Evolutionary conservation across 129 eudicot species (phyloP).

Genomic region (Flaveria brownii): DNA sequence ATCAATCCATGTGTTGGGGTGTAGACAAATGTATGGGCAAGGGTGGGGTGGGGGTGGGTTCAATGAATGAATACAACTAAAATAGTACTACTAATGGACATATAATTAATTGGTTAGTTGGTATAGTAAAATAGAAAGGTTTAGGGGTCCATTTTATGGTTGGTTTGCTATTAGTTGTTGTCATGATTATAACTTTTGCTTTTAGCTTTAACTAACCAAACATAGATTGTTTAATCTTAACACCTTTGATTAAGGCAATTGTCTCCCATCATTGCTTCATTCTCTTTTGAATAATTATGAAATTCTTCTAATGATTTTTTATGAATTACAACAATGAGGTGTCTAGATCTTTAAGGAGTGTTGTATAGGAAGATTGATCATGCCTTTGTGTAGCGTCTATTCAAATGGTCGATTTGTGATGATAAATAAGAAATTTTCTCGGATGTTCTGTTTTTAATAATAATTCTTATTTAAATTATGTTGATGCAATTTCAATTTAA

Average conservation of each 20-base stretch:
- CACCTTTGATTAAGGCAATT: slow-evolving; percentile 24
- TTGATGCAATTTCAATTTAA: background rate
- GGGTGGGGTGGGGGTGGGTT: background rate
- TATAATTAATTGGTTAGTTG: slow-evolving; percentile 29
- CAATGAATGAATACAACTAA: slow-evolving; percentile 12
- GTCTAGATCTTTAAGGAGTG: background rate
- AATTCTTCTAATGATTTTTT: background rate
- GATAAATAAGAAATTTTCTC: background rate
- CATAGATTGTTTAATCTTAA: slow-evolving; percentile 20
- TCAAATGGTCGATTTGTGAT: background rate
- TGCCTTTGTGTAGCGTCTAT: background rate
- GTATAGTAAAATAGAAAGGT: slow-evolving; percentile 12
- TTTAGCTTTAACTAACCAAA: slow-evolving; percentile 27
- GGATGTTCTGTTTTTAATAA: too few relatives aligned
- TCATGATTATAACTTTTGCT: slow-evolving; percentile 32
- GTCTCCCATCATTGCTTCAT: slow-evolving; percentile 15
- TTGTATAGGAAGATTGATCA: background rate
- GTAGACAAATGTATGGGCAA: slow-evolving; percentile 18
- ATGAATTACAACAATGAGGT: background rate
- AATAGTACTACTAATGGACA: slow-evolving; percentile 9
- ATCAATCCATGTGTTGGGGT: slow-evolving; percentile 10
- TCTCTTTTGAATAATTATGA: background rate
- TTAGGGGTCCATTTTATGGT: slow-evolving; percentile 24
- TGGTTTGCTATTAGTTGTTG: slow-evolving; percentile 28
- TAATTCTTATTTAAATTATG: background rate